Conservation (phyloP, 495 filamentous ascomycete genomes). For the Friedmanniomyces endolithicus region DNA sequence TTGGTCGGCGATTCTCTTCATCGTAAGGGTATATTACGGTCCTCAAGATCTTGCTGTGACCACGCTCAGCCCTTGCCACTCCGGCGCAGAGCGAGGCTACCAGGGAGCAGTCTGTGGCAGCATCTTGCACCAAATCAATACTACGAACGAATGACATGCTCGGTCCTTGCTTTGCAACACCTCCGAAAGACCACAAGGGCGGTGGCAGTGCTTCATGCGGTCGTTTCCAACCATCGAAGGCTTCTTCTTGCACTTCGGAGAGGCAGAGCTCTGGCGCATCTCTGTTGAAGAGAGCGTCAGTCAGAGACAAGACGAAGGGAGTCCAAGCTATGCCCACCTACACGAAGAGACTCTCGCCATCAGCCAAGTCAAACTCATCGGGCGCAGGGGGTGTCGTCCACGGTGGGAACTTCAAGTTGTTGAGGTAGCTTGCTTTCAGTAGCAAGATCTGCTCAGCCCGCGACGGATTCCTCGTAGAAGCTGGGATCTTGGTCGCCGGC, state of each 20-base stretch:
- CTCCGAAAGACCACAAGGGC: constrained; percentile 22
- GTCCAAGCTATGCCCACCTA: constrained; percentile 30
- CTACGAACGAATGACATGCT: constrained; percentile 43
- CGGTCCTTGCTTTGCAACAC: constrained; percentile 24
- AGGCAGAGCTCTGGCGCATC: constrained; percentile 56
- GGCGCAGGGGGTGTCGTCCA: constrained; percentile 53
- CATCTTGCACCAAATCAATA: constrained; percentile 81
- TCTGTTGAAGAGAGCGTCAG: constrained; percentile 34
- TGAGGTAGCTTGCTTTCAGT: constrained; percentile 60
- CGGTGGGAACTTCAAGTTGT: constrained; percentile 68
- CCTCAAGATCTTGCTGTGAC: constrained; percentile 48
- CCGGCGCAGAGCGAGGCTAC: constrained; percentile 88
- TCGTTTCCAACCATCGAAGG: constrained; percentile 73
- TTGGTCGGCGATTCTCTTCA: constrained; percentile 39
- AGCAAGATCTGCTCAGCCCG: constrained; percentile 68
- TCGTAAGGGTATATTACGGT: constrained; percentile 65
- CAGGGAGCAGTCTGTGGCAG: constrained; percentile 90
- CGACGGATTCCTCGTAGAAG: constrained; percentile 50
- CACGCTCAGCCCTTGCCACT: constrained; percentile 51
- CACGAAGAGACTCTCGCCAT: constrained; percentile 38
- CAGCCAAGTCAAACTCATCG: constrained; percentile 39
- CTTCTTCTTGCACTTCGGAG: constrained; percentile 54
- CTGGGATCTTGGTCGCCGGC: constrained; percentile 23
- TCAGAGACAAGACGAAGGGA: not conserved
- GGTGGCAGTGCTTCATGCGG: constrained; percentile 45